Evolutionary conservation across 164 flowering plant genomes (phyloP), one percentile per base, ranked within the genome.

Genomic region (Platanus orientalis): DNA sequence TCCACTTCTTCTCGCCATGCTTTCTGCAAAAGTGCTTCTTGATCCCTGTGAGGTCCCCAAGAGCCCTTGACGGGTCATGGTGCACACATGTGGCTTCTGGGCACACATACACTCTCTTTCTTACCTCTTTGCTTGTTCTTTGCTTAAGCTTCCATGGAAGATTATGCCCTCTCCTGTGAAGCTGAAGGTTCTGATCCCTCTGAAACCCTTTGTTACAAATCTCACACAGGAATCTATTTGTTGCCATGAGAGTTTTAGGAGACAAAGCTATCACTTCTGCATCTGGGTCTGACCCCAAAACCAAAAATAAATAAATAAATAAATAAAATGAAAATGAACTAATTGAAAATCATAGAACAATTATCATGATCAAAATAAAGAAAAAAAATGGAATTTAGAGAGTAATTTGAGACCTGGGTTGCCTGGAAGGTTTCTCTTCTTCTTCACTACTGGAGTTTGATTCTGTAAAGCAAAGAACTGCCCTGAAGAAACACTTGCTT

Each of bases 401-500:
- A 44, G 2, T 4, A 24, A 47, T 4, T 59, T 21, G 11, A 9
- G 28, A 61, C 65, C 65, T 61, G 65, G 65, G 44, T 61, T 61
- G 16, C 65, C 65, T 17, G 65, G 65, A 25, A 61, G 56, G 16
- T 52, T 50, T 61, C 65, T 29, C 45, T 50, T 61, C 23, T 32
- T 61, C 56, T 61, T 61, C 23, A 39, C 44, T 30, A 53, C 55
- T 61, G 32, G 54, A 20, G 26, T 49, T 49, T 49, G 53, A 49
- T 49, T 49, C 21, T 7, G 26, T 49, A 26, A 49, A 23, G 24
- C 53, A 49, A 49, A 42, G 16, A 14, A 42, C 47, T 17, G 53
- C 21, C 75, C 74, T 21, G 95, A 81, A 66, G 92, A 85, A 26
- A 60, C 82, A 73, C 86, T 83, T 13, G 86, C 87, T 75, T 79